phyloP scores from a whole-genome alignment of 2,329 filamentous ascomycete species.

The Conoideocrella luteorostrata region DNA sequence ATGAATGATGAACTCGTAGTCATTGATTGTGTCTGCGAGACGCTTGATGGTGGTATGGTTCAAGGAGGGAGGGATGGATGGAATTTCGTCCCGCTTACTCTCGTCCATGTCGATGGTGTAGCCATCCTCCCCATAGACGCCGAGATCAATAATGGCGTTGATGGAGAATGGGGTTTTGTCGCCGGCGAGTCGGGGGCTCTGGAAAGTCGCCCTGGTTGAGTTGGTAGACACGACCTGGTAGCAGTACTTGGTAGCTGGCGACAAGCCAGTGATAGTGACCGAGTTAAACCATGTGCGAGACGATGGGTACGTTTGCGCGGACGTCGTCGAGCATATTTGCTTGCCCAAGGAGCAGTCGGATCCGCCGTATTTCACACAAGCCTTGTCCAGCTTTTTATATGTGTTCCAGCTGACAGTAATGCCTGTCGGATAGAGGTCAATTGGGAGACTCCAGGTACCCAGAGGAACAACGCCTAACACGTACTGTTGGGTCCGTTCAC shows the following conservation, averaged over 20 bases:
- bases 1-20: slow-evolving; percentile 50
- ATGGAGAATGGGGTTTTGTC: slow-evolving; percentile 48
- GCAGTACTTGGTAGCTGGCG: slow-evolving; percentile 51
- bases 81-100: slow-evolving; percentile 42
- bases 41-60: slow-evolving; percentile 54
- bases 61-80: slow-evolving; percentile 40
- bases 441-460: too few relatives aligned
- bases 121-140: slow-evolving; percentile 35
- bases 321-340: slow-evolving; percentile 37
- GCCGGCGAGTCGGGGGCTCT: slow-evolving; percentile 46
- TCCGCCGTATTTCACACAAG: slow-evolving; percentile 47
- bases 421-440: slow-evolving; percentile 26
- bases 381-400: slow-evolving; percentile 35
- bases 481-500: slow-evolving; percentile 42
- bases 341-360: slow-evolving; percentile 30
- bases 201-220: slow-evolving; percentile 45
- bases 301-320: slow-evolving; percentile 40
- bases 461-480: too few relatives aligned
- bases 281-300: slow-evolving; percentile 49
- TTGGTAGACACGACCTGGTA: slow-evolving; percentile 54
- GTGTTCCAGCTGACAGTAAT: slow-evolving; percentile 53
- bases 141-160: slow-evolving; percentile 43
- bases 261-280: slow-evolving; percentile 38
- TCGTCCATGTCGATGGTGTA: slow-evolving; percentile 29
- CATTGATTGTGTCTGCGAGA: slow-evolving; percentile 43